Base-by-base conservation (phyloP, 164 flowering plant species). In the Nelumbo lutea region DNA sequence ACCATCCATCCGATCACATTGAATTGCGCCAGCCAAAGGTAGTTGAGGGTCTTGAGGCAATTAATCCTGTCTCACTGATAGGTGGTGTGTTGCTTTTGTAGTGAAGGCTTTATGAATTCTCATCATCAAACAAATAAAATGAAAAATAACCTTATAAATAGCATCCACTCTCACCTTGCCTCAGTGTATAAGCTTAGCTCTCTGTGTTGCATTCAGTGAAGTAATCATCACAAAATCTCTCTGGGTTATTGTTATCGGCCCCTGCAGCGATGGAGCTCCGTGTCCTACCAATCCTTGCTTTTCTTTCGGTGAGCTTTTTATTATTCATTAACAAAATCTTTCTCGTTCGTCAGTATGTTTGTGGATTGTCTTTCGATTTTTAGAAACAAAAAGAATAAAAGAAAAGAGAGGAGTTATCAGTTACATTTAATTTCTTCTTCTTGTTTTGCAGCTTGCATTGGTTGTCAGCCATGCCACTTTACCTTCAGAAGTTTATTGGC, bases 401-500 rank as follows among this genome's bases (percentile, higher is more conserved):
- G 4, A 69, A 15, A 8, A 42, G 38, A 3, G 2, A 13, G 9
- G 9, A 27, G 27, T 27, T 68, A 11, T 11, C 48, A 46, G 48
- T 46, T 47, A 14, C 9, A 59, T 4, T 62, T 42, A 43, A 4
- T 46, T 59, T 44, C 11, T 3, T 9, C 4, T 44, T 7, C 59
- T 65, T 27, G 57, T 48, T 9, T 40, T 67, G 72, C 77, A 78
- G 84, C 53, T 78, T 48, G 71, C 69, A 15, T 46, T 70, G 6
- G 70, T 63, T 40, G 75, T 45, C 9, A 69, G 74, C 73, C 75
- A 76, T 47, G 83, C 78, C 7, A 65, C 73, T 48, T 55, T 57
- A 27, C 67, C 83, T 56, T 68, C 83, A 8, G 79, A 76, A 65
- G 67, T 45, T 44, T 83, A 80, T 69, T 83, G 83, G 83, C 61